Conservation (phyloP, 192 early-diverging fungal genomes). For the Dissophora globulifera region DNA sequence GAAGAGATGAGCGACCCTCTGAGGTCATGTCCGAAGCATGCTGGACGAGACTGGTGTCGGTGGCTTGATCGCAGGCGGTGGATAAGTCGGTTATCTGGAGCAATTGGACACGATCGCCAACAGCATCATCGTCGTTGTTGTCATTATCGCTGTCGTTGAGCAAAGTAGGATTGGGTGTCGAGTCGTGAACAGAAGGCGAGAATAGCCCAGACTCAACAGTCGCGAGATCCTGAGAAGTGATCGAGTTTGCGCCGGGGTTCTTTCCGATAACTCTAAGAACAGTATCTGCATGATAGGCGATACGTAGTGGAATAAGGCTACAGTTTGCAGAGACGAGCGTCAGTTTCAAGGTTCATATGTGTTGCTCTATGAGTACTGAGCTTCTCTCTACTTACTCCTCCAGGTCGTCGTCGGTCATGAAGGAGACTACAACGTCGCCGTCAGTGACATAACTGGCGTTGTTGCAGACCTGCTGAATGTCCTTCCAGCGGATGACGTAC, state of each 20-base stretch:
- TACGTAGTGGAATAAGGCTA: conserved; percentile 5
- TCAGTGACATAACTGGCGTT: neutral
- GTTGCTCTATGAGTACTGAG: too few relatives aligned
- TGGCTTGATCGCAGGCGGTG: neutral
- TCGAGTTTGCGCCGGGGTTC: too few relatives aligned
- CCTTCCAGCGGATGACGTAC: conserved; percentile 8
- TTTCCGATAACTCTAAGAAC: neutral
- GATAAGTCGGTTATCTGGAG: neutral
- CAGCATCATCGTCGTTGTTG: too few relatives aligned
- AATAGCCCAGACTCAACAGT: too few relatives aligned
- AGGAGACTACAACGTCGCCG: neutral
- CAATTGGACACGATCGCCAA: too few relatives aligned
- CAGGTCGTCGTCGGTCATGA: conserved; percentile 4
- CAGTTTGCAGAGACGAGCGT: too few relatives aligned
- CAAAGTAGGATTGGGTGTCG: too few relatives aligned
- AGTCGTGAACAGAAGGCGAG: too few relatives aligned
- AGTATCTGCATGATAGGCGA: neutral
- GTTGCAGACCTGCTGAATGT: neutral
- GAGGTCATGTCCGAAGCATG: neutral
- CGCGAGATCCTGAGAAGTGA: too few relatives aligned
- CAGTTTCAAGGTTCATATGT: too few relatives aligned
- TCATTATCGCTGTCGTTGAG: too few relatives aligned
- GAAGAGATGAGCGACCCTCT: neutral
- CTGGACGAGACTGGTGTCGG: neutral
- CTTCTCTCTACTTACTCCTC: neutral